A percentile compares a stretch with the other conserved stretches of the same genome.
phyloP scores from a whole-genome alignment of 2,329 filamentous ascomycete species.

The Stagonosporopsis vannaccii region DNA sequence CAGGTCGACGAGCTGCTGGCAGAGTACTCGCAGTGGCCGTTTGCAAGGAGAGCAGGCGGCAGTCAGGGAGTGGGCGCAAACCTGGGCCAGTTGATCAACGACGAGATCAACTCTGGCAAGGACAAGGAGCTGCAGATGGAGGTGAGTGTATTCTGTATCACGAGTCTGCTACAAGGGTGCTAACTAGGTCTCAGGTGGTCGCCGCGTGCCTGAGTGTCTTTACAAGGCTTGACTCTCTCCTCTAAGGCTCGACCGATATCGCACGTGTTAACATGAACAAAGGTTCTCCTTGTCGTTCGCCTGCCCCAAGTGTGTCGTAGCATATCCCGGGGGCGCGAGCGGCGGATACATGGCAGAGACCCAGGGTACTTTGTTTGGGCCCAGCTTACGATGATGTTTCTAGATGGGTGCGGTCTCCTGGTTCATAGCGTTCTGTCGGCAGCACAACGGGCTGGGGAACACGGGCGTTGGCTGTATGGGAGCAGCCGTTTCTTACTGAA shows the following conservation, averaged over 20 bases:
- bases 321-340: neutral
- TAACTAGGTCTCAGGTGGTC: constrained; percentile 65
- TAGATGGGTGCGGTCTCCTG: constrained; percentile 20
- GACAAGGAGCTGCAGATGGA: constrained; percentile 97
- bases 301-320: neutral
- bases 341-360: constrained; percentile 6
- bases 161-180: neutral
- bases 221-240: constrained; percentile 92
- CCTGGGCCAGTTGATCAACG: constrained; percentile 82
- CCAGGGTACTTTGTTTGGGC: neutral
- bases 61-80: constrained; percentile 90
- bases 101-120: constrained; percentile 85
- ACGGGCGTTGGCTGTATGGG: constrained; percentile 33
- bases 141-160: constrained; percentile 60
- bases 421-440: constrained; percentile 42
- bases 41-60: constrained; percentile 79
- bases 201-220: constrained; percentile 97
- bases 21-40: constrained; percentile 98
- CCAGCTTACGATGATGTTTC: constrained; percentile 9
- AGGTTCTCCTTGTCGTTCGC: neutral
- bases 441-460: constrained; percentile 30
- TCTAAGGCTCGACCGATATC: constrained; percentile 61
- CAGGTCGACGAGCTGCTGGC: constrained; percentile 96
- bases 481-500: constrained; percentile 31
- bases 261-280: constrained; percentile 14